Conservation (phyloP, 192 early-diverging fungal genomes). For the Gaertneriomyces semiglobifer region DNA sequence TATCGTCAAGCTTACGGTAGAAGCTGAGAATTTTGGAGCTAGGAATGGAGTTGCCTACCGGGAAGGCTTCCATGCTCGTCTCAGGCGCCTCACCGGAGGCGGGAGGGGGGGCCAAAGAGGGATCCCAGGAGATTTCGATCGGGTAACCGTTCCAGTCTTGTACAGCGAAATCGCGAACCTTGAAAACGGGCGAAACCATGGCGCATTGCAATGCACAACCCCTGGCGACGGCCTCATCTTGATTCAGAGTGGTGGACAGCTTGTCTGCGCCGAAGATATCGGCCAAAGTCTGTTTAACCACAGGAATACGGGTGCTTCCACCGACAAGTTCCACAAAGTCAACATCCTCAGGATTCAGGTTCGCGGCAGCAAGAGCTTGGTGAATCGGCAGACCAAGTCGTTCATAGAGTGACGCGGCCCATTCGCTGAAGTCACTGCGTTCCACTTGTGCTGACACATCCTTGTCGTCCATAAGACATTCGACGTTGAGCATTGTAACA, state of each 20-base stretch:
- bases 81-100: constrained; percentile 68
- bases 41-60: constrained; percentile 79
- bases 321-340: constrained; percentile 94
- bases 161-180: constrained; percentile 93
- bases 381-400: constrained; percentile 70
- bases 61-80: constrained; percentile 83
- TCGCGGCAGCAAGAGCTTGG: constrained; percentile 73
- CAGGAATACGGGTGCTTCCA: constrained; percentile 89
- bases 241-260: constrained; percentile 89
- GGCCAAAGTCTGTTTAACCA: constrained; percentile 85
- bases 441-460: constrained; percentile 84
- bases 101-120: constrained; percentile 41
- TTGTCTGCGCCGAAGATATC: constrained; percentile 77
- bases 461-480: constrained; percentile 93
- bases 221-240: constrained; percentile 95
- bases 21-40: constrained; percentile 88
- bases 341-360: constrained; percentile 73
- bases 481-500: constrained; percentile 86
- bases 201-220: constrained; percentile 96
- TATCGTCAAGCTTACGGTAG: constrained; percentile 66
- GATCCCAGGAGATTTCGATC: constrained; percentile 86
- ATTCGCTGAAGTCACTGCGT: constrained; percentile 82
- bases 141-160: constrained; percentile 87
- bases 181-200: constrained; percentile 94
- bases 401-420: constrained; percentile 67